Evolutionary conservation across 371 early-diverging fungal genomes (phyloP), one percentile per base, ranked within the genome.

Genomic region (Ordospora colligata): DNA sequence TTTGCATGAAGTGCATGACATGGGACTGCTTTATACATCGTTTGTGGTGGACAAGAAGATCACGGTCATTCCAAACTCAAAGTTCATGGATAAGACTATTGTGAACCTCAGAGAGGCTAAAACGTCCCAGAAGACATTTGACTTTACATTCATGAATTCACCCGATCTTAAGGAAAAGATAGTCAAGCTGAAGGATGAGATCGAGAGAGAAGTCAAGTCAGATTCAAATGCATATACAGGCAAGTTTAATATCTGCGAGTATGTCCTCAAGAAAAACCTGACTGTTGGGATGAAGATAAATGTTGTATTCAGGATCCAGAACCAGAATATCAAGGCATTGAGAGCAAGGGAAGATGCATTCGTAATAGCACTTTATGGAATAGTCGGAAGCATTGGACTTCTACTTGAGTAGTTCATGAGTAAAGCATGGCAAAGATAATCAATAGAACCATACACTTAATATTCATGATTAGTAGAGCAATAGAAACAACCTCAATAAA

Each of bases 21-120:
- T 80, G 12, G 81, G 81, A 0, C 23, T 83, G 14, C 45, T 83
- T 0, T 78, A 76, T 27, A 69, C 74, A 5, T 65, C 72, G 49
- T 69, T 81, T 50, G 25, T 67, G 9, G 21, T 23, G 5, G 69
- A 81, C 25, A 37, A 47, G 46, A 51, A 65, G 22, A 23, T 49
- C 22, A 54, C 40, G 0, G 75, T 43, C 17, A 40, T 75, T 19
- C 68, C 79, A 23, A 83, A 83, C 69, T 11, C 12, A 9, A 51
- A 50, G 40, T 19, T 83, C 43, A 54, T 47, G 44, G 54, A 68
- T 12, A 46, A 68, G 40, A 21, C 76, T 10, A 74, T 83, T 21
- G 69, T 73, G 3, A 83, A 83, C 65, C 62, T 78, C 17, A 69
- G 77, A 45, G 45, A 52, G 14, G 54, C 67, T 12, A 73, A 45